phyloP scores from a whole-genome alignment of 768 basidiomycete species.

The Termitomyces sp. region DNA sequence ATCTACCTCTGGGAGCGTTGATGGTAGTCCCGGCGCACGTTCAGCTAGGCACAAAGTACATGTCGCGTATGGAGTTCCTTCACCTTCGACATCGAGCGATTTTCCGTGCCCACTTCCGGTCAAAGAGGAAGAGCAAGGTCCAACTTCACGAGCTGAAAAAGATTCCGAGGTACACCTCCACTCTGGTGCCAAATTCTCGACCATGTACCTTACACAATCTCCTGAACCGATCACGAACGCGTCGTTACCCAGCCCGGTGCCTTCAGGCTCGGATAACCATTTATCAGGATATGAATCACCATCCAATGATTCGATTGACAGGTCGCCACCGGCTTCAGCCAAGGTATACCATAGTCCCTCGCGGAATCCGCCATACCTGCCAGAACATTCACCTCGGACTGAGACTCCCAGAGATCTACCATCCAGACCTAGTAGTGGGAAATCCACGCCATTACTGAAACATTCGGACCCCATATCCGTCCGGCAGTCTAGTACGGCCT shows the following conservation, averaged over 20 bases:
- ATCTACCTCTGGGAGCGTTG: background rate
- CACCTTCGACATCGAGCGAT: background rate
- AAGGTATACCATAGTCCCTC: background rate
- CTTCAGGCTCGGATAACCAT: background rate
- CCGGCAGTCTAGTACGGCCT: background rate
- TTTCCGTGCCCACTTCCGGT: background rate
- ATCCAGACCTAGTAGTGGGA: background rate
- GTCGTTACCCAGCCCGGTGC: too few relatives aligned
- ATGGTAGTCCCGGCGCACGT: background rate
- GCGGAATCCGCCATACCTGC: background rate
- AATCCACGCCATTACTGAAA: background rate
- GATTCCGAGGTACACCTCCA: background rate
- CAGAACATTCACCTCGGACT: background rate
- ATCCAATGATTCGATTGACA: background rate
- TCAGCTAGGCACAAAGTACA: background rate
- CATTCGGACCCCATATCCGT: background rate
- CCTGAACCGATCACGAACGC: background rate
- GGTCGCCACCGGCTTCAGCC: background rate
- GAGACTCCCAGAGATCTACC: background rate
- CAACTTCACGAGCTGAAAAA: background rate
- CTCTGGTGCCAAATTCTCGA: background rate
- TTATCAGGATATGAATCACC: background rate
- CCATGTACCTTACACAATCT: background rate
- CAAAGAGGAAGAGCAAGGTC: background rate
- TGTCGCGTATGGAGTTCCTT: background rate